Conservation (phyloP, 768 basidiomycete species). For the Daedaleopsis sinensis region DNA sequence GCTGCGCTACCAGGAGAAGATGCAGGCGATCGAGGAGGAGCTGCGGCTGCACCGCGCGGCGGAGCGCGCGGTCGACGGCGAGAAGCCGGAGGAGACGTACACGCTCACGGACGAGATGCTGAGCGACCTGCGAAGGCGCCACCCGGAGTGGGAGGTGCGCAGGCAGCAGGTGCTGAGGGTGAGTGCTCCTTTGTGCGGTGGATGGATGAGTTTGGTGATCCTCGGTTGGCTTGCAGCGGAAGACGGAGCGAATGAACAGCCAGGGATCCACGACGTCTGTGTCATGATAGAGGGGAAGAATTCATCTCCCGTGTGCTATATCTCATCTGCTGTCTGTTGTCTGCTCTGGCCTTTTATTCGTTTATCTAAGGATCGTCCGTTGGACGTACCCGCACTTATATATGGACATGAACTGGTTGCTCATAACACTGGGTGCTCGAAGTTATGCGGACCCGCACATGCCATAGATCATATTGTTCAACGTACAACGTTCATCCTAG, state of each 20-base stretch:
- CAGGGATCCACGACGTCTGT: constrained; percentile 3
- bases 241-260: constrained; percentile 21
- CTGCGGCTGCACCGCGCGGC: constrained; percentile 35
- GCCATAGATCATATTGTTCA: too few species aligned
- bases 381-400: constrained; percentile 1
- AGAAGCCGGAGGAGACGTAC: constrained; percentile 12
- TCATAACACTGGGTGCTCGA: too few species aligned
- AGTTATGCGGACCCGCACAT: too few species aligned
- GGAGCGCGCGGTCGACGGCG: constrained; percentile 37
- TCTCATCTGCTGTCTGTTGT: constrained; percentile 5
- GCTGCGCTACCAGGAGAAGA: constrained; percentile 36
- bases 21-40: constrained; percentile 40
- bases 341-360: constrained; percentile 19
- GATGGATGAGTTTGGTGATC: constrained; percentile 6
- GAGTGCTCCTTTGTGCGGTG: constrained; percentile 19
- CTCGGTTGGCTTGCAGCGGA: constrained; percentile 17
- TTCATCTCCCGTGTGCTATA: constrained; percentile 11
- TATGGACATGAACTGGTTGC: background rate
- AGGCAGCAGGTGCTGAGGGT: constrained; percentile 56
- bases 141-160: constrained; percentile 66
- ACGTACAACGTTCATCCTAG: background rate
- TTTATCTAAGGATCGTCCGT: constrained; percentile 22
- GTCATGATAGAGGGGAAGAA: constrained; percentile 9
- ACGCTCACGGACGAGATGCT: constrained; percentile 54
- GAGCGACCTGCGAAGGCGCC: constrained; percentile 53